Percentiles rank a stretch among this genome's conserved stretches.
phyloP scores from a whole-genome alignment of 371 early-diverging fungal genomes.

The Syncephalastrum monosporum region DNA sequence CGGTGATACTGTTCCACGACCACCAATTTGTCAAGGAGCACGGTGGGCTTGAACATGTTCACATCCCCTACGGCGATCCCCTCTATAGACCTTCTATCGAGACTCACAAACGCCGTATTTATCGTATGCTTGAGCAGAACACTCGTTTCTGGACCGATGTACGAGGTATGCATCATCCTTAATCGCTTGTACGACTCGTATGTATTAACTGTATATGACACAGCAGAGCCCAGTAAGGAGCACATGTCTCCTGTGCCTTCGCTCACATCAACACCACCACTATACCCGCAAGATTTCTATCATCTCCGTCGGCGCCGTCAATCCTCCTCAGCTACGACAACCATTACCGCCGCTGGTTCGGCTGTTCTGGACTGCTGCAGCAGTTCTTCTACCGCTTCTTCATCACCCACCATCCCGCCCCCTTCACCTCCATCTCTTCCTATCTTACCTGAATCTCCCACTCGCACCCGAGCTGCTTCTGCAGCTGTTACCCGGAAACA shows the following conservation, averaged over 20 bases:
- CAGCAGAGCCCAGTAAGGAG: slow-evolving; percentile 1
- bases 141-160: slow-evolving; percentile 33
- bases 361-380: slow-evolving; percentile 4
- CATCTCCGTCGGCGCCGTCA: slow-evolving; percentile 9
- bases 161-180: slow-evolving; percentile 17
- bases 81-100: slow-evolving; percentile 27
- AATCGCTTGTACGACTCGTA: not conserved
- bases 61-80: slow-evolving; percentile 34
- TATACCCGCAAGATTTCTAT: slow-evolving; percentile 19
- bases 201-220: slow-evolving; percentile 2
- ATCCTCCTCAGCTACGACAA: slow-evolving; percentile 2
- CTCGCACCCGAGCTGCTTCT: slow-evolving; percentile 1
- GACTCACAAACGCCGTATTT: slow-evolving; percentile 27
- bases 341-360: slow-evolving; percentile 12
- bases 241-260: slow-evolving; percentile 17
- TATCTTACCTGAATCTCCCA: slow-evolving; percentile 1
- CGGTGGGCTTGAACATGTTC: slow-evolving; percentile 30
- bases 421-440: slow-evolving; percentile 3
- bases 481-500: slow-evolving; percentile 2
- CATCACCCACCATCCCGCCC: slow-evolving; percentile 10
- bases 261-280: slow-evolving; percentile 22
- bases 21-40: slow-evolving; percentile 31
- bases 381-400: slow-evolving; percentile 11
- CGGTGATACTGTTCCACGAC: slow-evolving; percentile 42
- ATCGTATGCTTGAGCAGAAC: slow-evolving; percentile 34